Conservation (phyloP, 352 stramenopile genomes). For the Blastocystis sp. region DNA sequence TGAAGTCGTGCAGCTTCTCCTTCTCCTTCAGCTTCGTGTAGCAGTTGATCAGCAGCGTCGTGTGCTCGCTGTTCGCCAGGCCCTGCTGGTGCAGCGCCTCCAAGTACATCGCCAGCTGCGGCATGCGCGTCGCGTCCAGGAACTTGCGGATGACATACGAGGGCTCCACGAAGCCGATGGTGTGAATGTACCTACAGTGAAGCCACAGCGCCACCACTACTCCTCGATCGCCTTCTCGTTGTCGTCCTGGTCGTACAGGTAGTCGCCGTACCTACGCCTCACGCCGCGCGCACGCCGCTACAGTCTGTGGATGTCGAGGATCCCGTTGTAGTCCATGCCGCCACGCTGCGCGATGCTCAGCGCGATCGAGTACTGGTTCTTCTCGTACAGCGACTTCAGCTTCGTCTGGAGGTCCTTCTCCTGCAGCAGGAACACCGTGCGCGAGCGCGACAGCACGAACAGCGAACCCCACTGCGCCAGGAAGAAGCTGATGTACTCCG, state of each 20-base stretch:
- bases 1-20: conserved; percentile 89
- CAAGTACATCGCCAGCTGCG: conserved; percentile 93
- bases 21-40: conserved; percentile 89
- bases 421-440: conserved; percentile 87
- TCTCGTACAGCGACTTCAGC: conserved; percentile 92
- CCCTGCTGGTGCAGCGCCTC: conserved; percentile 85
- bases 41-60: conserved; percentile 90
- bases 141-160: conserved; percentile 97
- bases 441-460: conserved; percentile 72
- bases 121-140: conserved; percentile 93
- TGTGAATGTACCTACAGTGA: conserved; percentile 64
- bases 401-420: conserved; percentile 94
- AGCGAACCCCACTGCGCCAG: conserved; percentile 69
- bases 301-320: conserved; percentile 86
- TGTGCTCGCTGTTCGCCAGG: conserved; percentile 88
- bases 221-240: conserved; percentile 92
- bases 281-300: conserved; percentile 79
- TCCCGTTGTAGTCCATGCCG: conserved; percentile 90
- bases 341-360: conserved; percentile 12
- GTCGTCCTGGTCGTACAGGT: conserved; percentile 95
- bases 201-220: conserved; percentile 78
- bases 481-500: conserved; percentile 50
- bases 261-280: conserved; percentile 87
- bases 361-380: conserved; percentile 94
- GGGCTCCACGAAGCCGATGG: conserved; percentile 89